phyloP scores from a whole-genome alignment of 1,284 basidiomycete genomes.

The Cutaneotrichosporon sp. region DNA sequence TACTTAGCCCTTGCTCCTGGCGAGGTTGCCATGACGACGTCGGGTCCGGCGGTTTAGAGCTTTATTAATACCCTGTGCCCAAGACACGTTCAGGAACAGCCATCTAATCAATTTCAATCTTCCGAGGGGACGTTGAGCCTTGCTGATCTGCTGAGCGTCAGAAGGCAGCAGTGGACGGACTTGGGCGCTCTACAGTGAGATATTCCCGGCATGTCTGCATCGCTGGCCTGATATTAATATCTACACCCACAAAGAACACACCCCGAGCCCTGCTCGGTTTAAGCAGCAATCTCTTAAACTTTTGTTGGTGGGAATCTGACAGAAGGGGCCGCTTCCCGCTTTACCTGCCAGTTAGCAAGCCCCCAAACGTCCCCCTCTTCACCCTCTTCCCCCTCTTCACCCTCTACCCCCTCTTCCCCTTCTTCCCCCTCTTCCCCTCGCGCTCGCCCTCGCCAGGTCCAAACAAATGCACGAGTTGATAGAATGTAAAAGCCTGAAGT shows the following conservation, averaged over 20 bases:
- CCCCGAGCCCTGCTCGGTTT: not conserved
- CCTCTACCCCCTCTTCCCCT: not conserved
- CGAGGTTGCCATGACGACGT: not conserved
- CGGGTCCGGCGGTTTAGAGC: not conserved
- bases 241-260: not conserved
- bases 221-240: not conserved
- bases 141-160: no score
- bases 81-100: not conserved
- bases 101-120: not conserved
- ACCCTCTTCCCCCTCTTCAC: no score
- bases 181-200: no score
- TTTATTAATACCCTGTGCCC: not conserved
- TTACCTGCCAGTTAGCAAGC: not conserved
- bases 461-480: slow-evolving; percentile 8
- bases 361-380: not conserved
- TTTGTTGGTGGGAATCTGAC: not conserved
- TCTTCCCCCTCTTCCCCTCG: no score
- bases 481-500: not conserved
- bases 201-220: not conserved
- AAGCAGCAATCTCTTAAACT: not conserved
- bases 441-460: not conserved
- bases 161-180: no score
- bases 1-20: no score
- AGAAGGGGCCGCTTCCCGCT: not conserved
- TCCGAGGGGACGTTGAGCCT: not conserved